Evolutionary conservation across 106 monocot genomes (phyloP), one percentile per base, ranked within the genome.

Genomic region (Dendrobium catenatum): DNA sequence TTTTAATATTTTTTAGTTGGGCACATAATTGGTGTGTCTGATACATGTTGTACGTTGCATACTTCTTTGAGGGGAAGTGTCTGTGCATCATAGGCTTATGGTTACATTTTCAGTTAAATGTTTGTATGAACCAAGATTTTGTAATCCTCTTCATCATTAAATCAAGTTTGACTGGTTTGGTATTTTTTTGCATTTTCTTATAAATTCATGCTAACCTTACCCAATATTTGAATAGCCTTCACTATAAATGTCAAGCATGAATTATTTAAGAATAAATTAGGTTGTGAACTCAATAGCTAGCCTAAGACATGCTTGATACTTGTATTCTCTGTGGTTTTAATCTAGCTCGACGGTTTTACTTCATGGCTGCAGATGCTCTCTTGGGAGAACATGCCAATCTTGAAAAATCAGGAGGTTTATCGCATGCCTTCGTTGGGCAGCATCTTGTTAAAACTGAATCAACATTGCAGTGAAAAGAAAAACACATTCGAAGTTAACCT

Each of bases 351-450:
- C 37, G 3, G 37, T 37, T 37, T 37, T 37, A 24, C 15, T 76
- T 10, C n/a, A 42, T 80, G 26, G 43, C 8, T 82, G 75, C 82
- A 95, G 95, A 95, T 95, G 95, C 85, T 95, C 58, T 87, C 93
- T 6, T 95, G 93, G 95, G 95, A 95, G 85, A 95, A 83, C 78
- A 54, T 96, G 82, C 94, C 94, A 56, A 76, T 83, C 22, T 80
- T 91, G 66, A 87, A 89, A 74, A 89, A 75, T 80, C 92, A 94
- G 68, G 96, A 96, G 82, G 87, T 92, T 72, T 96, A 96, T 85
- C 94, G 96, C 56, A 96, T 95, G 95, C 93, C 91, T 68, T 95
- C 95, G 11, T 55, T 95, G 20, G 79, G 83, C 19, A 90, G 88
- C 78, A 89, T 91, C 75, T 77, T 80, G 68, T 27, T 83, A 55